Conservation (phyloP, 106 monocot species). For the Gastrodia elata region DNA sequence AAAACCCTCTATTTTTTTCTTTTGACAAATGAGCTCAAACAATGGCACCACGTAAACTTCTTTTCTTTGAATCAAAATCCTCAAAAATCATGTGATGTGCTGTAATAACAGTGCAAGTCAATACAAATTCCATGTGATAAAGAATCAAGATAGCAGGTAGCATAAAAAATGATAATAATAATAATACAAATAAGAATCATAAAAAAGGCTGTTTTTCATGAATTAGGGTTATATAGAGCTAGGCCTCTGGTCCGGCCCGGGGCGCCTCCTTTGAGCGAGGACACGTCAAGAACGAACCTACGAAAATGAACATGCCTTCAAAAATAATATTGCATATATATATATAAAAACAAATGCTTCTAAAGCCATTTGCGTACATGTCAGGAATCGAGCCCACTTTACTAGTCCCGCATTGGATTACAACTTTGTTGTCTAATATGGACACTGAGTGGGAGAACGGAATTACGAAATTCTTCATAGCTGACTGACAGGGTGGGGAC, state of each 20-base stretch:
- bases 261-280: constrained; percentile 62
- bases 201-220: not conserved
- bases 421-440: constrained; percentile 30
- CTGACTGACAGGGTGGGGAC: constrained; percentile 51
- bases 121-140: too few relatives aligned
- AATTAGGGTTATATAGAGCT: not conserved
- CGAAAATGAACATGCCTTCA: too few relatives aligned
- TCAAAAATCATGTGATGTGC: too few relatives aligned
- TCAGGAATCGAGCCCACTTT: constrained; percentile 6
- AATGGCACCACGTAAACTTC: too few relatives aligned
- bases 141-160: too few relatives aligned
- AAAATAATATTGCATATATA: not conserved
- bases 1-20: too few relatives aligned
- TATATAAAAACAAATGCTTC: not conserved
- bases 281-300: constrained; percentile 52
- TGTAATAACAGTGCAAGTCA: too few relatives aligned
- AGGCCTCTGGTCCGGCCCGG: constrained; percentile 69
- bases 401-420: constrained; percentile 12
- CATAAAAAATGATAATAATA: not conserved
- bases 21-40: too few relatives aligned
- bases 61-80: too few relatives aligned
- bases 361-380: constrained; percentile 38
- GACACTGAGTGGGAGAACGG: constrained; percentile 17
- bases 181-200: not conserved
- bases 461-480: constrained; percentile 17